Percentiles rank a stretch among this genome's conserved stretches.
Evolutionary conservation across 1,284 basidiomycete species (phyloP).

Genomic region (Vanrija pseudolonga): DNA sequence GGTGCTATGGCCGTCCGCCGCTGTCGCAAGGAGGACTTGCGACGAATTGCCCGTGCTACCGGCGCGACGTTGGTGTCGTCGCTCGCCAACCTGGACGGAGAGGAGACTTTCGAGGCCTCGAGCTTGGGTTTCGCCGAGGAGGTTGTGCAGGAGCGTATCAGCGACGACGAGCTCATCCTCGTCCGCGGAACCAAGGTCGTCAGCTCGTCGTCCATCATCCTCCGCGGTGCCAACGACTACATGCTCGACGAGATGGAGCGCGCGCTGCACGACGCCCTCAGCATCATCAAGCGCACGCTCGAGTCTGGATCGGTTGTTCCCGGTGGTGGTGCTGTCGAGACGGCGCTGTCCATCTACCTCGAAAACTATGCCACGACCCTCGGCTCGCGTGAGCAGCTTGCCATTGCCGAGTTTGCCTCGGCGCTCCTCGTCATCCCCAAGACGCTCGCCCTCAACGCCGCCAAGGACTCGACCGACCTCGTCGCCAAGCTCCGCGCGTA

Average conservation of each 20-base stretch:
- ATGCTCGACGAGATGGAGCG: constrained; percentile 99
- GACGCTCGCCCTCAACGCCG: constrained; percentile 94
- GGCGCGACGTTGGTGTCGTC: constrained; percentile 91
- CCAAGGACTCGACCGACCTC: constrained; percentile 96
- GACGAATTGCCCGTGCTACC: constrained; percentile 94
- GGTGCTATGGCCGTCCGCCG: constrained; percentile 98
- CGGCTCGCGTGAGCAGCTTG: constrained; percentile 95
- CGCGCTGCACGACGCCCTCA: constrained; percentile 89
- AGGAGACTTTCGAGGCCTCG: constrained; percentile 93
- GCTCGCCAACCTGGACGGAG: constrained; percentile 94
- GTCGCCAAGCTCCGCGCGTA: constrained; percentile 96
- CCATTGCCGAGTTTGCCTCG: constrained; percentile 95
- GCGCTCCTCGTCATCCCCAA: constrained; percentile 95
- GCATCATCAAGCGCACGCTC: constrained; percentile 93
- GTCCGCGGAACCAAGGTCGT: constrained; percentile 98
- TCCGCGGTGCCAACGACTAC: constrained; percentile 98
- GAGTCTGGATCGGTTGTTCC: constrained; percentile 96
- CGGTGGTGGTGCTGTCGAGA: constrained; percentile 96
- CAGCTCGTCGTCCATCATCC: constrained; percentile 84
- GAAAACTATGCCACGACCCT: constrained; percentile 99
- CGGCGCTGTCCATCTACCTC: constrained; percentile 92
- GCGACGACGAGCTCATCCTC: constrained; percentile 97
- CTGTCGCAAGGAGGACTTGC: constrained; percentile 95
- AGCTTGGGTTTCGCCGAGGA: constrained; percentile 90
- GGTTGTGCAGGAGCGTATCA: constrained; percentile 93